These are phyloP conservation scores for Pichia inconspicua DNA, from an alignment of 1,139 yeast species.

Conservation along the genomic window DNA sequence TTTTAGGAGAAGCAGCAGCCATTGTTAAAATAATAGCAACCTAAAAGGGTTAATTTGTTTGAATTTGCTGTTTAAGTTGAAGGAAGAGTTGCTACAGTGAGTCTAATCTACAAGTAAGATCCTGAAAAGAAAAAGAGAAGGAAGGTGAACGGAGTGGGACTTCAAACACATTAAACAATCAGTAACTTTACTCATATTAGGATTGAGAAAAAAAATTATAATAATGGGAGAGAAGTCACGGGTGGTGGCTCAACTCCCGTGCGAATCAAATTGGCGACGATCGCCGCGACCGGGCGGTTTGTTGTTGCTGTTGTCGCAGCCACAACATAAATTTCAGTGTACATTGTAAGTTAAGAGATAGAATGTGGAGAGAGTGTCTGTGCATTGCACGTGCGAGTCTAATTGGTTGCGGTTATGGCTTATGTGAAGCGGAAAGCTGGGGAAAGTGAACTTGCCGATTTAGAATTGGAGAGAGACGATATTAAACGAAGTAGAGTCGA, in stretches of 20 bases:
- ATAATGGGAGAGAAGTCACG: not conserved
- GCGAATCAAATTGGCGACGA: not conserved
- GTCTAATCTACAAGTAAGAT: not conserved
- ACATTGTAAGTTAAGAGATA: not conserved
- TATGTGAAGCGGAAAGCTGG: conserved; percentile 20
- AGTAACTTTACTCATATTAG: not conserved
- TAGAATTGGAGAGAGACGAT: not conserved
- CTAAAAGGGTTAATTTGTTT: not conserved
- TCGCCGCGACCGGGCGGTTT: not conserved
- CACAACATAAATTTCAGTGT: not conserved
- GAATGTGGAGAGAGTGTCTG: not conserved
- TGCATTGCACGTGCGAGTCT: not conserved
- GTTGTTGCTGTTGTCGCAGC: not conserved
- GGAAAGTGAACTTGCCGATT: conserved; percentile 6
- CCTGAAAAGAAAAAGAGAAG: not conserved
- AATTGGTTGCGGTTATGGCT: not conserved
- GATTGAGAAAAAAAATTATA: not conserved
- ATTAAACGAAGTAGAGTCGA: conserved; percentile 1
- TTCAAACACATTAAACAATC: no score
- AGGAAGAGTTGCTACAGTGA: not conserved
- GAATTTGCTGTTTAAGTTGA: not conserved
- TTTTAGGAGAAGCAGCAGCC: conserved; percentile 14
- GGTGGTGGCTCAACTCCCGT: not conserved
- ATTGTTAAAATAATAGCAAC: not conserved
- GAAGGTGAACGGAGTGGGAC: not conserved